Evolutionary conservation across 1,284 basidiomycete species (phyloP).

Genomic region (Cystobasidium slooffiae): DNA sequence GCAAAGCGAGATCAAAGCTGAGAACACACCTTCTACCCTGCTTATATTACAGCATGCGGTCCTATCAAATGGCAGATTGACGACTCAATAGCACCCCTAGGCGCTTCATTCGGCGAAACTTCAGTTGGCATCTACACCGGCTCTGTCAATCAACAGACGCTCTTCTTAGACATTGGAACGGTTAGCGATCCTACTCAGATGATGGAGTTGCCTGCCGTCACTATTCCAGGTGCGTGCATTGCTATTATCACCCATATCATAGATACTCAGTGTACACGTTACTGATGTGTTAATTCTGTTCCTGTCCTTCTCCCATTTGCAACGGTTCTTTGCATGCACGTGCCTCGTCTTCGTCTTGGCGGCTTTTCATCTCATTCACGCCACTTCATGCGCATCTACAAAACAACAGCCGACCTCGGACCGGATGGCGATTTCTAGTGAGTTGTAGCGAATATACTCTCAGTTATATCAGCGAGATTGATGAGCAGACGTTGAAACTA

Average conservation of each 20-base stretch:
- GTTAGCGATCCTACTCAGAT: constrained; percentile 68
- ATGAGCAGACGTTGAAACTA: neutral
- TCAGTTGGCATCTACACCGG: constrained; percentile 70
- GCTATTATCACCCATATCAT: neutral
- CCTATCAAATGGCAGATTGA: constrained; percentile 60
- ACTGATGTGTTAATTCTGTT: neutral
- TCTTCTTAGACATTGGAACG: constrained; percentile 67
- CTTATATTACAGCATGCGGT: constrained; percentile 55
- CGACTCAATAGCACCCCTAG: constrained; percentile 63
- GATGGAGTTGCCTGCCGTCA: constrained; percentile 56
- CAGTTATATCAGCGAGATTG: neutral
- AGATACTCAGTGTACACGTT: neutral
- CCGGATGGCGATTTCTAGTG: constrained; percentile 67
- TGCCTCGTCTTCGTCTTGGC: neutral
- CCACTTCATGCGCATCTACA: neutral
- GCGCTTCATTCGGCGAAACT: constrained; percentile 64
- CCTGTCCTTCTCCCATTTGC: neutral
- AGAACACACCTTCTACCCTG: constrained; percentile 55
- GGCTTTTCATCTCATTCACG: neutral
- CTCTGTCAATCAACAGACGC: constrained; percentile 62
- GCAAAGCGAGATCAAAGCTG: too few species aligned
- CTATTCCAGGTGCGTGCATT: constrained; percentile 37
- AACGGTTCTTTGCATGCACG: neutral
- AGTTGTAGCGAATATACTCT: constrained; percentile 51
- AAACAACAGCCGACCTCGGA: constrained; percentile 66